These are phyloP conservation scores for maize (Zea mays) DNA, from an alignment of 176 grass and related monocot species.

Conservation along the genomic window DNA sequence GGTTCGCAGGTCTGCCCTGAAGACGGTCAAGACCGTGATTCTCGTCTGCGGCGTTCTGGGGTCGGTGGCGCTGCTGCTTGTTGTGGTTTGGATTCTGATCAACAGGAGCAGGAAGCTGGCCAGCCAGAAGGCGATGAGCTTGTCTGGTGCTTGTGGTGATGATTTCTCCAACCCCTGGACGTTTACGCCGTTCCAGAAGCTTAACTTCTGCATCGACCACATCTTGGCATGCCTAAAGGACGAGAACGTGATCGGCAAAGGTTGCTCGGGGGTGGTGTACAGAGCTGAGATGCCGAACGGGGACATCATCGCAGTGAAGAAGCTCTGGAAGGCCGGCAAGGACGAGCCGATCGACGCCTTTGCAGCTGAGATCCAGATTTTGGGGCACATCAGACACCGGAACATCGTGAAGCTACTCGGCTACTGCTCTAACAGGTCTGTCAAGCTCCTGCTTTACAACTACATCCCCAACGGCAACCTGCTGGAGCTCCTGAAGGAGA, in stretches of 20 bases:
- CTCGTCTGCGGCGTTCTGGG: conserved; percentile 65
- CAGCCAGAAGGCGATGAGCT: conserved; percentile 38
- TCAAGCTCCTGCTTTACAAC: conserved; percentile 94
- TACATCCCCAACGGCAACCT: conserved; percentile 92
- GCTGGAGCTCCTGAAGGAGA: conserved; percentile 75
- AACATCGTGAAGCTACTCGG: conserved; percentile 93
- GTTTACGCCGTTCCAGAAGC: conserved; percentile 81
- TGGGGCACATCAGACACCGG: conserved; percentile 92
- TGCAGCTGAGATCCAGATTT: conserved; percentile 82
- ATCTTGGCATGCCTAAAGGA: conserved; percentile 84
- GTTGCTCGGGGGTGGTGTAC: conserved; percentile 89
- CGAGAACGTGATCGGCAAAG: conserved; percentile 94
- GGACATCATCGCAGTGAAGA: conserved; percentile 84
- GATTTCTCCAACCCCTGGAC: conserved; percentile 97
- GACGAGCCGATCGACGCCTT: conserved; percentile 69
- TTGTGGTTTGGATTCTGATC: conserved; percentile 66
- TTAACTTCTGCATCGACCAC: conserved; percentile 68
- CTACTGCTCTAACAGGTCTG: conserved; percentile 91
- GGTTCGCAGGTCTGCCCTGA: conserved; percentile 64
- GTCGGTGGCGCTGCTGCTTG: conserved; percentile 49
- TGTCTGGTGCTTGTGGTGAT: conserved; percentile 44
- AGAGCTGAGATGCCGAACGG: conserved; percentile 91
- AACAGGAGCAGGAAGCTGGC: conserved; percentile 53
- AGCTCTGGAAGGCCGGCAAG: conserved; percentile 81
- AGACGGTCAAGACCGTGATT: conserved; percentile 56